A percentile compares a stretch with the other conserved stretches of the same genome.
Evolutionary conservation across 192 early-diverging fungal genomes (phyloP).

Genomic region (Coemansia sp.): DNA sequence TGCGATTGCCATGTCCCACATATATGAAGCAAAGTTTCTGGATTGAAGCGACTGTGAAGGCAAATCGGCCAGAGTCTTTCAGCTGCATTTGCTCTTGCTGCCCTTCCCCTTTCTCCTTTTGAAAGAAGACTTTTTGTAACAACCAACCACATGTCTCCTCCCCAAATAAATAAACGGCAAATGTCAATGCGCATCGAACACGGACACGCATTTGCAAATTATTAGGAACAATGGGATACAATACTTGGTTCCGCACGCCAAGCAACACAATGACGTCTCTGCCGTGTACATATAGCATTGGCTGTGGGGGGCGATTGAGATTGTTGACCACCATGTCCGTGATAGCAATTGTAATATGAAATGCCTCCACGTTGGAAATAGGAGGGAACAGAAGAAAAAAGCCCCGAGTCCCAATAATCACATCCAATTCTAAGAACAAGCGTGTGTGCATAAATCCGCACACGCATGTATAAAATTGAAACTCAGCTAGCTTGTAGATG

Average conservation of each 20-base stretch:
- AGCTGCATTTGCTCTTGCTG: no score
- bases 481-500: neutral
- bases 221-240: slow-evolving; percentile 1
- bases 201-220: neutral
- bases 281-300: no score
- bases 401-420: neutral
- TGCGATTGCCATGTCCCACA: slow-evolving; percentile 1
- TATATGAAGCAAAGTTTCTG: neutral
- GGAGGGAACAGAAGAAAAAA: neutral
- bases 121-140: slow-evolving; percentile 1
- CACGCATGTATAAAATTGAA: neutral
- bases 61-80: no score
- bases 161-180: neutral
- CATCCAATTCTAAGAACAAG: neutral
- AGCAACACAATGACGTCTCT: neutral
- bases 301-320: neutral
- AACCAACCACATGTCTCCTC: neutral
- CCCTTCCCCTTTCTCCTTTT: neutral
- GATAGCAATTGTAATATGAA: slow-evolving; percentile 1
- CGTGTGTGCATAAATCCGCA: slow-evolving; percentile 9
- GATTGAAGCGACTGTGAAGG: no score
- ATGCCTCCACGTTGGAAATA: neutral
- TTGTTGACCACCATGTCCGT: neutral
- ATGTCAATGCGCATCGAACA: slow-evolving; percentile 4
- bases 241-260: neutral